Evolutionary conservation across 495 filamentous ascomycete species (phyloP).

Genomic region (Tricharina praecox): DNA sequence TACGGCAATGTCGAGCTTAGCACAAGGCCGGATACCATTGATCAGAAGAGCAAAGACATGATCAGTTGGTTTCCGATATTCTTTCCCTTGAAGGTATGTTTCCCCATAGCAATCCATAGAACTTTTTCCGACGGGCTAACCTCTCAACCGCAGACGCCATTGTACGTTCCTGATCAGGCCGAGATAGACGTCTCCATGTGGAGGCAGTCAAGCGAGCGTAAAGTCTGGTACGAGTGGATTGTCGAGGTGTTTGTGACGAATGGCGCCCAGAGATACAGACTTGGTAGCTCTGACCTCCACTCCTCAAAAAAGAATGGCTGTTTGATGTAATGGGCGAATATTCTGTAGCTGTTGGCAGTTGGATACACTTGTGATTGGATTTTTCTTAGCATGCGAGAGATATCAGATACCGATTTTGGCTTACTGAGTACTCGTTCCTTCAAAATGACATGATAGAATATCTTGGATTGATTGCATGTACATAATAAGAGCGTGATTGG

Average conservation of each 20-base stretch:
- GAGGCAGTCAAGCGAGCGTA: constrained; percentile 81
- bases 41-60: constrained; percentile 84
- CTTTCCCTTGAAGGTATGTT: constrained; percentile 79
- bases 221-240: constrained; percentile 99
- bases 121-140: neutral
- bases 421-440: neutral
- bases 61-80: constrained; percentile 98
- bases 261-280: constrained; percentile 47
- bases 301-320: constrained; percentile 83
- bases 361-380: neutral
- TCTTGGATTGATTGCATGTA: too few relatives aligned
- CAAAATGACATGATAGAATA: neutral
- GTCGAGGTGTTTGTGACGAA: constrained; percentile 60
- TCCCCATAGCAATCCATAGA: too few relatives aligned
- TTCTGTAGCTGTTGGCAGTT: too few relatives aligned
- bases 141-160: constrained; percentile 44
- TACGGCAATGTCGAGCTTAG: constrained; percentile 75
- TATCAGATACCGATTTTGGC: too few relatives aligned
- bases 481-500: too few relatives aligned
- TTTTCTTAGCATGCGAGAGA: neutral
- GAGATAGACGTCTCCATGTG: constrained; percentile 85
- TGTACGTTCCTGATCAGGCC: constrained; percentile 70
- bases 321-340: constrained; percentile 48
- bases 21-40: constrained; percentile 83
- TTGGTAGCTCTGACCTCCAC: constrained; percentile 70